These are phyloP conservation scores for Lepiota brunneoincarnata DNA, from an alignment of 768 basidiomycete genomes.

Conservation along the genomic window DNA sequence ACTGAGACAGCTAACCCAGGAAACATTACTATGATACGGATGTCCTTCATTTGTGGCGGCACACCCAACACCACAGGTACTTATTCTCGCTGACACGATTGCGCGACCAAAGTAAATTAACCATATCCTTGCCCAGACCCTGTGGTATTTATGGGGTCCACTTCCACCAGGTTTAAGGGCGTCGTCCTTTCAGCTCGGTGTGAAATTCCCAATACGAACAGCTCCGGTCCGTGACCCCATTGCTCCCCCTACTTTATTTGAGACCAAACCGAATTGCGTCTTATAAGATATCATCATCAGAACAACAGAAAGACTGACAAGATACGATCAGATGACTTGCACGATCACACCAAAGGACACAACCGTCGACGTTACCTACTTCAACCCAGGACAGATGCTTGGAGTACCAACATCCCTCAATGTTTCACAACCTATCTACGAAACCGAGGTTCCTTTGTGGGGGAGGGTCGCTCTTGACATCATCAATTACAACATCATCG, in stretches of 20 bases:
- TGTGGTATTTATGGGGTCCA: neutral
- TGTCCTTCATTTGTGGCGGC: neutral
- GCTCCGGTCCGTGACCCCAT: neutral
- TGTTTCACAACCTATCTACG: neutral
- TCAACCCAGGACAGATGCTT: neutral
- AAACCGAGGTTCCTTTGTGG: neutral
- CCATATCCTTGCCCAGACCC: too few relatives aligned
- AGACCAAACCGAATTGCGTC: neutral
- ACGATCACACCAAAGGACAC: neutral
- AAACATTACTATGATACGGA: neutral
- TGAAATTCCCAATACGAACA: neutral
- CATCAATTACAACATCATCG: neutral
- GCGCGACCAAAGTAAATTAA: too few relatives aligned
- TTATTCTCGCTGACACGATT: neutral
- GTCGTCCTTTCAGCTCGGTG: neutral
- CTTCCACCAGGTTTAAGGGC: neutral
- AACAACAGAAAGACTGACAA: neutral
- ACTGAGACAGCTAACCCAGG: neutral
- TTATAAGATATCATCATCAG: slow-evolving; percentile 6
- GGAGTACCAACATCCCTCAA: neutral
- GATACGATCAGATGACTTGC: neutral
- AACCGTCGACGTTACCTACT: neutral
- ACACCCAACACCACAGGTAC: too few relatives aligned
- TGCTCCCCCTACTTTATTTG: too few relatives aligned
- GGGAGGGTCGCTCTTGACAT: neutral